Percentiles rank a stretch among this genome's conserved stretches.
Conservation (phyloP, 495 filamentous ascomycete genomes). For the Amniculicola lignicola region DNA sequence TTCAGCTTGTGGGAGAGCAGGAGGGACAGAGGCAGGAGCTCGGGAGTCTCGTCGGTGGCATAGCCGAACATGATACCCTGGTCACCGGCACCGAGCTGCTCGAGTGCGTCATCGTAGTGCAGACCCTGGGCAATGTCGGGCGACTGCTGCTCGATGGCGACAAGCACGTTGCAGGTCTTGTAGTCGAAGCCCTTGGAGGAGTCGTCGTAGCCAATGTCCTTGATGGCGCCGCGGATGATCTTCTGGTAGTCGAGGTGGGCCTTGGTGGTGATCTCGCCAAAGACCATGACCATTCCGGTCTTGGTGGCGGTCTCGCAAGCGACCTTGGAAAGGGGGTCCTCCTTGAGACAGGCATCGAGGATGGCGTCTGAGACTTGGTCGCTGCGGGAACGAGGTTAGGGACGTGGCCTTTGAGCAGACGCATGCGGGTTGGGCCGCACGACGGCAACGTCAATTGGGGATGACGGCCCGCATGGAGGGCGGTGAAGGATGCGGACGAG, state of each 20-base stretch:
- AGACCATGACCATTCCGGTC: constrained; percentile 99
- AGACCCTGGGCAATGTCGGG: constrained; percentile 98
- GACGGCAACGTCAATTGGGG: too few relatives aligned
- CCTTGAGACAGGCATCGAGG: constrained; percentile 92
- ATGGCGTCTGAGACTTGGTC: constrained; percentile 98
- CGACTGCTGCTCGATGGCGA: constrained; percentile 99
- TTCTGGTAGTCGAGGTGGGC: constrained; percentile 94
- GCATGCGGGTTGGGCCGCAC: too few relatives aligned
- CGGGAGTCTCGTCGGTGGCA: constrained; percentile 98
- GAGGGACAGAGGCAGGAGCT: constrained; percentile 90
- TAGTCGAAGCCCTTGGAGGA: constrained; percentile 99
- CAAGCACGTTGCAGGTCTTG: constrained; percentile 98
- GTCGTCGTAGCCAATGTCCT: constrained; percentile 97
- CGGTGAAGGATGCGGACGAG: too few relatives aligned
- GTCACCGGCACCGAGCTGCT: constrained; percentile 98
- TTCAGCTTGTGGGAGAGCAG: constrained; percentile 95
- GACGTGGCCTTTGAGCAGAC: constrained; percentile 14
- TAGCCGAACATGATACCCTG: constrained; percentile 99
- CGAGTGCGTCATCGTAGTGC: constrained; percentile 91
- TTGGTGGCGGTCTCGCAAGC: constrained; percentile 99
- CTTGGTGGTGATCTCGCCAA: constrained; percentile 99
- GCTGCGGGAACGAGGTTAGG: constrained; percentile 44
- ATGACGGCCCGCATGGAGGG: too few relatives aligned
- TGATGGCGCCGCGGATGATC: constrained; percentile 90
- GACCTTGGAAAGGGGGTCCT: constrained; percentile 96